Evolutionary conservation across 495 filamentous ascomycete genomes (phyloP).

Genomic region (Staphylotrichum tortipilum): DNA sequence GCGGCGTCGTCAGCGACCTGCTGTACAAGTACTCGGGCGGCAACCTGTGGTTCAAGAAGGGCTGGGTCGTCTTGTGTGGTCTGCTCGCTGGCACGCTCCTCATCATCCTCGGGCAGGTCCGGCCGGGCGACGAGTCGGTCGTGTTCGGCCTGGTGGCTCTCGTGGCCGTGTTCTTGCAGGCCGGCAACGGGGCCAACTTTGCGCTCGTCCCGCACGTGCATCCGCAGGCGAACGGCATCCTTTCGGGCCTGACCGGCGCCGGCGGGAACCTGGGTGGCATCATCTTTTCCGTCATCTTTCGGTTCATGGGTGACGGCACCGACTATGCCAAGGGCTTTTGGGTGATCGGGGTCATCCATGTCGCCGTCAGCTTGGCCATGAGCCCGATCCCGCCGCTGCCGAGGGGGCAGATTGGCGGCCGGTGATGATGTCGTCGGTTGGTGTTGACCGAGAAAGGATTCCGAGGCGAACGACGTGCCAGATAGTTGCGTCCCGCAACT

Average conservation of each 20-base stretch:
- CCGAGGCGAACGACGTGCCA: too few relatives aligned
- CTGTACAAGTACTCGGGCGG: constrained; percentile 52
- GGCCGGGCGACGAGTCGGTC: constrained; percentile 48
- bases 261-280: constrained; percentile 79
- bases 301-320: constrained; percentile 53
- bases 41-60: constrained; percentile 69
- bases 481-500: too few relatives aligned
- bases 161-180: constrained; percentile 75
- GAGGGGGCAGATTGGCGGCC: constrained; percentile 29
- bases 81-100: constrained; percentile 58
- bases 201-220: constrained; percentile 77
- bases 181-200: constrained; percentile 79
- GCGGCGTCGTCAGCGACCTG: constrained; percentile 68
- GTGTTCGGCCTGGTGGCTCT: constrained; percentile 71
- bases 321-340: constrained; percentile 63
- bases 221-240: constrained; percentile 57
- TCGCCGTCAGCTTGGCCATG: constrained; percentile 55
- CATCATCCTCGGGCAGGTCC: constrained; percentile 58
- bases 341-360: constrained; percentile 66
- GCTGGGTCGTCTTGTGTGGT: constrained; percentile 54
- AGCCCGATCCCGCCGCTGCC: constrained; percentile 66
- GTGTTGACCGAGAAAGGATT: too few relatives aligned
- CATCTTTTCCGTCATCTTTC: constrained; percentile 77
- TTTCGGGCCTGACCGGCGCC: constrained; percentile 70
- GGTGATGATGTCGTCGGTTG: too few relatives aligned